These are phyloP conservation scores for Pyrenula aspistea DNA, from an alignment of 495 filamentous ascomycete species.

Conservation along the genomic window DNA sequence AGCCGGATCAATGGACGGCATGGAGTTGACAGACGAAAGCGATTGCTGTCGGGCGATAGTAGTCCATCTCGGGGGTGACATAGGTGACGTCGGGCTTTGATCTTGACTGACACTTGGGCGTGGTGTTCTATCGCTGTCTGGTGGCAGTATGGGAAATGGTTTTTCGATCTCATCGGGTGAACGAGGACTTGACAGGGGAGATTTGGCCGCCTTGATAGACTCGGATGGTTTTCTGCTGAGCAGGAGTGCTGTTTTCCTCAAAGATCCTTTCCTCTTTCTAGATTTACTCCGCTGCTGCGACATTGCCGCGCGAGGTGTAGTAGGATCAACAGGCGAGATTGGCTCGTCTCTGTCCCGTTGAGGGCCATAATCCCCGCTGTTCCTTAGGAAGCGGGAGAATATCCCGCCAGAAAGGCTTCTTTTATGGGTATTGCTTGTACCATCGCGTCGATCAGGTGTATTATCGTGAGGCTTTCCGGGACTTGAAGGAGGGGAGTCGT, in stretches of 20 bases:
- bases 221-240: not conserved
- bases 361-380: slow-evolving; percentile 1
- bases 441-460: slow-evolving; percentile 17
- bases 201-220: not conserved
- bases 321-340: not conserved
- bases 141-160: not conserved
- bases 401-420: slow-evolving; percentile 53
- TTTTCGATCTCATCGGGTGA: not conserved
- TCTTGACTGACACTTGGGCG: slow-evolving; percentile 13
- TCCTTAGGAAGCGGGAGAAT: slow-evolving; percentile 31
- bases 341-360: not conserved
- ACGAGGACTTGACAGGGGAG: not conserved
- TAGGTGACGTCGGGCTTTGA: slow-evolving; percentile 1
- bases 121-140: slow-evolving; percentile 8
- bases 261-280: slow-evolving; percentile 62
- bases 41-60: slow-evolving; percentile 6
- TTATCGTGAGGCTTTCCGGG: slow-evolving; percentile 5
- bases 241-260: slow-evolving; percentile 68
- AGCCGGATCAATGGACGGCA: slow-evolving; percentile 15
- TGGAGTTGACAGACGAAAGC: slow-evolving; percentile 6
- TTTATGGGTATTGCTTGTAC: slow-evolving; percentile 41
- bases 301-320: not conserved
- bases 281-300: slow-evolving; percentile 29
- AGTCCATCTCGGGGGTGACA: slow-evolving; percentile 14
- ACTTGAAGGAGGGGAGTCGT: slow-evolving; percentile 7